Evolutionary conservation across 2,329 filamentous ascomycete species (phyloP).

Genomic region (Neoascochyta sp.): DNA sequence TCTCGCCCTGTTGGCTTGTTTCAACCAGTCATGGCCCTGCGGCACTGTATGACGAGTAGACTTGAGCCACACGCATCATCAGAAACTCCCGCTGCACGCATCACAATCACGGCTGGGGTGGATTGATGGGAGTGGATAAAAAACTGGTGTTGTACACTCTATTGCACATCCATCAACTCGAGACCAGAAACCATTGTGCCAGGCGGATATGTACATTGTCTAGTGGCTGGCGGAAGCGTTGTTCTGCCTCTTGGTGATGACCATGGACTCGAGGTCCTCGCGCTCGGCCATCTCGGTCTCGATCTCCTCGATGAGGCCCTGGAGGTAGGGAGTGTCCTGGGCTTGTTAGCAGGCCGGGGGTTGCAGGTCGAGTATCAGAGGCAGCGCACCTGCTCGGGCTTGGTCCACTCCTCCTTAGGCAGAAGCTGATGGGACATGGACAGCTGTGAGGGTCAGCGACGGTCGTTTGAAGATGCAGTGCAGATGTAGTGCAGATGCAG

Average conservation of each 20-base stretch:
- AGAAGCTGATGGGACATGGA: constrained; percentile 64
- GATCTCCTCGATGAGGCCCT: constrained; percentile 64
- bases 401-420: constrained; percentile 64
- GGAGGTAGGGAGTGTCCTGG: constrained; percentile 65
- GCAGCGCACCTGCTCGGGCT: constrained; percentile 58
- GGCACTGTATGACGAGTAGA: too few species aligned
- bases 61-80: too few species aligned
- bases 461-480: too few species aligned
- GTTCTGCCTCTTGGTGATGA: constrained; percentile 48
- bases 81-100: too few species aligned
- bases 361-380: too few species aligned
- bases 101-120: too few species aligned
- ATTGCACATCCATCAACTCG: constrained; percentile 32
- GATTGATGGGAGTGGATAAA: too few species aligned
- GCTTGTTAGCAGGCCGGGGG: constrained; percentile 13
- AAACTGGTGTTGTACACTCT: constrained; percentile 40
- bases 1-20: too few species aligned
- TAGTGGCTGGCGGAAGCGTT: constrained; percentile 28
- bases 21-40: too few species aligned
- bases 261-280: constrained; percentile 64
- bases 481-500: neutral
- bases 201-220: constrained; percentile 18
- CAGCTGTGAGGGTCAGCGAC: too few species aligned
- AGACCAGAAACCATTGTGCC: constrained; percentile 10
- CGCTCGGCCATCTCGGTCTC: constrained; percentile 65